Evolutionary conservation across 805 yeast genomes (phyloP).

Genomic region (Isabelozyma gotoi): DNA sequence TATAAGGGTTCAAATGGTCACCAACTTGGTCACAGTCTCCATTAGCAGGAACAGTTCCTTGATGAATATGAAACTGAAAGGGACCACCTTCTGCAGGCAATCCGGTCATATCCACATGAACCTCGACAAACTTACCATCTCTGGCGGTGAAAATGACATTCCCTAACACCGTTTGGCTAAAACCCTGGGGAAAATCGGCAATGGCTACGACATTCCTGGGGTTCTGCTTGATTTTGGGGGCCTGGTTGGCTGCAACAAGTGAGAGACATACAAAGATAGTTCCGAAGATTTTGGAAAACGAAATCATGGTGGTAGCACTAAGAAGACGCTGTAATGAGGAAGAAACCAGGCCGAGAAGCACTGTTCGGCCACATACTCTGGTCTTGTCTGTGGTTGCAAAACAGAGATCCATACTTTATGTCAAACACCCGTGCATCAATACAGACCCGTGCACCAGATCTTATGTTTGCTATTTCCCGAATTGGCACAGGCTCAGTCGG

Average conservation of each 20-base stretch:
- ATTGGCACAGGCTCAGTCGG: background rate
- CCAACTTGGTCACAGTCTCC: slow-evolving; percentile 58
- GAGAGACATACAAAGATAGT: background rate
- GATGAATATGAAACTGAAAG: slow-evolving; percentile 69
- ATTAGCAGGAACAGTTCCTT: slow-evolving; percentile 45
- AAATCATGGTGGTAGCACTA: background rate
- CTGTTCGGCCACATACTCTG: background rate
- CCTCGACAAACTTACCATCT: slow-evolving; percentile 60
- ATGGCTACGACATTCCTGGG: slow-evolving; percentile 52
- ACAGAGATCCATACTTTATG: background rate
- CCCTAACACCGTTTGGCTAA: slow-evolving; percentile 44
- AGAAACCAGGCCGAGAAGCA: background rate
- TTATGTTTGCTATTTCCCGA: too few relatives aligned
- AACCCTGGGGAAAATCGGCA: slow-evolving; percentile 52
- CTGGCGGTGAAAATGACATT: slow-evolving; percentile 56
- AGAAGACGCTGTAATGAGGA: too few relatives aligned
- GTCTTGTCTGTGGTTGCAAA: background rate
- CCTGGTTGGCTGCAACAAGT: slow-evolving; percentile 35
- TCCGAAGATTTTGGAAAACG: background rate
- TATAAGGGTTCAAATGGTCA: slow-evolving; percentile 62
- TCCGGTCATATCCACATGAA: slow-evolving; percentile 69
- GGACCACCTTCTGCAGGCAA: slow-evolving; percentile 68
- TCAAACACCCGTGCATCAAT: background rate
- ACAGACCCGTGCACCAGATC: background rate
- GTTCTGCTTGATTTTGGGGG: slow-evolving; percentile 51